These are phyloP conservation scores for Mycena galopus DNA, from an alignment of 768 basidiomycete genomes.

Conservation along the genomic window DNA sequence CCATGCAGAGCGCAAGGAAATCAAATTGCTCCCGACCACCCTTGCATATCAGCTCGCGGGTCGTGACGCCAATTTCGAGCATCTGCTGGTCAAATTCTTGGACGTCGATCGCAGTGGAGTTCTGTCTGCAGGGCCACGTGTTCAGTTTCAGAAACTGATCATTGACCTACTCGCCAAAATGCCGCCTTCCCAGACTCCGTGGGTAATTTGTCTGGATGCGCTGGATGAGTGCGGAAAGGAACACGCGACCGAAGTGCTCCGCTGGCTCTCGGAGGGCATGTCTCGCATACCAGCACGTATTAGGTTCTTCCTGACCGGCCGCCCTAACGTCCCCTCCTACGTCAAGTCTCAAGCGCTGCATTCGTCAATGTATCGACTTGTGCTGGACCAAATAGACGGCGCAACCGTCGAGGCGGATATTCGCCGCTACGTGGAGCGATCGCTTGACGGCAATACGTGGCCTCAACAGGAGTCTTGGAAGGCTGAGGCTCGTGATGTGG, in stretches of 20 bases:
- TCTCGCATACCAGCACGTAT: not conserved
- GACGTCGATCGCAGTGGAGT: not conserved
- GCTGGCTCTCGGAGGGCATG: not conserved
- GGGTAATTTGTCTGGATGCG: slow-evolving; percentile 14
- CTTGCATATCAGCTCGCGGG: not conserved
- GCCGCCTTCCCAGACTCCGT: not conserved
- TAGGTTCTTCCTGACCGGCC: slow-evolving; percentile 3
- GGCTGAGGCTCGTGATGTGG: not conserved
- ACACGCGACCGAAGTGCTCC: not conserved
- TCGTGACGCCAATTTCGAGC: not conserved
- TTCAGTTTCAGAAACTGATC: slow-evolving; percentile 10
- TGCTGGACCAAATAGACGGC: not conserved
- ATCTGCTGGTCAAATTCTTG: not conserved
- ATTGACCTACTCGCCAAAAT: slow-evolving; percentile 1
- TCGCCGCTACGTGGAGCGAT: not conserved
- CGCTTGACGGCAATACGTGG: not conserved
- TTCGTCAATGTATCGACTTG: not conserved
- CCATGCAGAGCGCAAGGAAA: slow-evolving; percentile 1
- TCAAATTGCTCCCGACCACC: not conserved
- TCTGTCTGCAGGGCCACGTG: not conserved
- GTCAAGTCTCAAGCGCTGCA: not conserved
- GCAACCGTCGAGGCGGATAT: not conserved
- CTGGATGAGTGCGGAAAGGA: slow-evolving; percentile 9
- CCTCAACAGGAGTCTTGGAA: not conserved
- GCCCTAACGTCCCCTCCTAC: not conserved